Base-by-base conservation (phyloP, 1,139 yeast species). In the Hansenula lynferdii region DNA sequence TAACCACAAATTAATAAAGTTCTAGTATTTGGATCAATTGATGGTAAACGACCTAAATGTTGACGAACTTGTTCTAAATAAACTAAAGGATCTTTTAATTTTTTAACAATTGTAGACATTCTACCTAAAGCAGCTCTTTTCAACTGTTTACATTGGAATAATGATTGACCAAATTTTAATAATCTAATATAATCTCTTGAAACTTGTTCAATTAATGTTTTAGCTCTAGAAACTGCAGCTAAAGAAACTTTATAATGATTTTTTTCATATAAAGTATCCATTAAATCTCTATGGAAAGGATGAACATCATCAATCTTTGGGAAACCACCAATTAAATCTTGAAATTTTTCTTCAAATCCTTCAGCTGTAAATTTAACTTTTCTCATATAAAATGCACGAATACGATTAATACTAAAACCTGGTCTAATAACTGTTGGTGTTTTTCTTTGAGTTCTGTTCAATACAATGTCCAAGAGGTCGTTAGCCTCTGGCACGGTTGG, bases 121-220 rank as follows among this genome's bases (percentile, higher is more conserved):
- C 99, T 85, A 74, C 99, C 99, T 54, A 92, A 72, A 27, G 97
- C 99, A 51, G 99, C 99, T 58, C 97, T 77, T 67, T 92, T 92
- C 63, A 92, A 79, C 70, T 94, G 98, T 69, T 92, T 92, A 75
- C 99, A 92, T 70, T 94, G 98, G 68, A 89, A 94, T 48, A 92
- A 72, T 21, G 97, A 89, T 70, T 92, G 98, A 57, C 98, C 98
- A 59, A 89, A 92, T 70, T 92, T 92, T 60, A 92, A 75, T 55
- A 92, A 76, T 61, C 99, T 79, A 48, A 80, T 84, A 62, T 92
- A 92, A 70, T 92, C 99, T 67, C 98, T 77, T 24, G 96, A 75
- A 33, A 92, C 97, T 66, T 90, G 97, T 66, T 92, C 98, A 51
- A 92, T 84, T 58, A 94, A 75, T 34, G 95, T 78, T 65, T 87